Percentiles rank a stretch among this genome's conserved stretches.
Conservation (phyloP, 1,284 basidiomycete genomes). For the Leccinum pachyderme region DNA sequence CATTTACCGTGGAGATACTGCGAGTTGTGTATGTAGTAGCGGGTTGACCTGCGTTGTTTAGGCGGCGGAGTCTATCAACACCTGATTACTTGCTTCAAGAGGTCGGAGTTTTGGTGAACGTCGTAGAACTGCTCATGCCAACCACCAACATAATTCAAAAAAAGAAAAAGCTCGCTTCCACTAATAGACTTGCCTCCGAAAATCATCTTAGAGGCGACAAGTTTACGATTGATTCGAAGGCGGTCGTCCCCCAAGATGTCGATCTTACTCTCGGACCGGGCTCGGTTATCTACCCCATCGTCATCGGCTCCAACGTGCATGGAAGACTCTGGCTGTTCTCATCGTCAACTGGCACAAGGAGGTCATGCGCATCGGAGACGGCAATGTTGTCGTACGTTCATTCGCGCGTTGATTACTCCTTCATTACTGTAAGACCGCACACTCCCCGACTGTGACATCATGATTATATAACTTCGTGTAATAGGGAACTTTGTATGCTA, state of each 20-base stretch:
- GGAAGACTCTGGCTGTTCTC: constrained; percentile 76
- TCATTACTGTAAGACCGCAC: background rate
- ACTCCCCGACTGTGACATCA: no score
- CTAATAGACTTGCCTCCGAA: background rate
- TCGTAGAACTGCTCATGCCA: background rate
- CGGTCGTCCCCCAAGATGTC: constrained; percentile 84
- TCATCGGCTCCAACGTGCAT: constrained; percentile 84
- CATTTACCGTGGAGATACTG: constrained; percentile 14
- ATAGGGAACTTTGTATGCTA: no score
- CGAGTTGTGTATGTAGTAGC: constrained; percentile 13
- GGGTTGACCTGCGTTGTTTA: background rate
- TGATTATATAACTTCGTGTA: no score
- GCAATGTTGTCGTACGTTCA: constrained; percentile 75
- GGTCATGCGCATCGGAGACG: constrained; percentile 88
- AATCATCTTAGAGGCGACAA: constrained; percentile 59
- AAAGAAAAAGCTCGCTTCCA: background rate
- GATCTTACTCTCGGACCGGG: constrained; percentile 88
- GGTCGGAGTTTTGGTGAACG: background rate
- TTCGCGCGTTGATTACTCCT: background rate
- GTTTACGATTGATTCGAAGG: constrained; percentile 76
- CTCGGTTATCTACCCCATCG: constrained; percentile 92
- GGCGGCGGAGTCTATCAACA: background rate
- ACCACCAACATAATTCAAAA: no score
- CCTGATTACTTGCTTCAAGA: background rate
- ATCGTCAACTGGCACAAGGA: constrained; percentile 85